phyloP scores from a whole-genome alignment of 305 asterid genomes.

The Stenogyne calaminthoides region DNA sequence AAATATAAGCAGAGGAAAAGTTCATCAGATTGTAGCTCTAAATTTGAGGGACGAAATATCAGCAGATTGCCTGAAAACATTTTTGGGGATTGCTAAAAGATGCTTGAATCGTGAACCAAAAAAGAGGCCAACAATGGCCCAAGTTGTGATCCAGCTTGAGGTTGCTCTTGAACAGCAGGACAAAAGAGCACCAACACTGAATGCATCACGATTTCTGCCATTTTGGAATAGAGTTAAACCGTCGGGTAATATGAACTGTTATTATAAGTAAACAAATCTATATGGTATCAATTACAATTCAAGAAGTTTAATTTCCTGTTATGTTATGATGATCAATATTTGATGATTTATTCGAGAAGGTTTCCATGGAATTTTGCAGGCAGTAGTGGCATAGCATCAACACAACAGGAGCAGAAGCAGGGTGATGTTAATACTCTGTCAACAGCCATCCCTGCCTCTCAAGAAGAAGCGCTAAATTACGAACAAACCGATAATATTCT shows the following conservation, averaged over 20 bases:
- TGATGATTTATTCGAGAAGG: neutral
- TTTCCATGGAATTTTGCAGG: conserved; percentile 28
- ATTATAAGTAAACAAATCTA: neutral
- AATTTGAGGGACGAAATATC: conserved; percentile 31
- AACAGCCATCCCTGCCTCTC: too few species aligned
- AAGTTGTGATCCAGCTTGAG: neutral
- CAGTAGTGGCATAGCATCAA: neutral
- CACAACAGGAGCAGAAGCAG: too few species aligned
- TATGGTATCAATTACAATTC: neutral
- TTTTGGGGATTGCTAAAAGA: conserved; percentile 31
- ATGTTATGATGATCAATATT: too few species aligned
- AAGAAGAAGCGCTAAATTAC: too few species aligned
- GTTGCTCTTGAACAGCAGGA: conserved; percentile 2
- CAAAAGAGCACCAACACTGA: neutral
- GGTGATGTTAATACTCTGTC: too few species aligned
- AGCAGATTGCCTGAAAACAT: conserved; percentile 33
- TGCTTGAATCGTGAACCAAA: conserved; percentile 27
- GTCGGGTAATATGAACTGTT: neutral
- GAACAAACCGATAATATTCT: too few species aligned
- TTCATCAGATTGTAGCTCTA: conserved; percentile 36
- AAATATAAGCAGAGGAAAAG: conserved; percentile 29
- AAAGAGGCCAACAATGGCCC: neutral
- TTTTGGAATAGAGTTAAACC: neutral
- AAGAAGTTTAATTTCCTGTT: too few species aligned
- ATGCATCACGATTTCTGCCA: neutral